Conservation (phyloP, 352 stramenopile species). For the Phytophthora uliginosa region DNA sequence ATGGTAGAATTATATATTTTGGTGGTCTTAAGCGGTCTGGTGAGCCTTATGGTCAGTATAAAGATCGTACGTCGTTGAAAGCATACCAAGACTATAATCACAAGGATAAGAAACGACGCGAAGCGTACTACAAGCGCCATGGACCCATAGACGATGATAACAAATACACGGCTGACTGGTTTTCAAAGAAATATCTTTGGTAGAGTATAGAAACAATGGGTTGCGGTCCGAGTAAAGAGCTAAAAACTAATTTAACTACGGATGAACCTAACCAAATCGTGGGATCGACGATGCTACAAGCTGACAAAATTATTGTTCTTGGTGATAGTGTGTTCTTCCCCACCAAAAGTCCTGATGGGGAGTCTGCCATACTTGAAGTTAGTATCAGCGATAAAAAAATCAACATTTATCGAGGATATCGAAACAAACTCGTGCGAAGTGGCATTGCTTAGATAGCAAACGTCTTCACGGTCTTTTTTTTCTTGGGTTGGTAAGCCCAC, state of each 20-base stretch:
- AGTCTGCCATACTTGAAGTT: conserved; percentile 14
- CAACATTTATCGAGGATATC: conserved; percentile 9
- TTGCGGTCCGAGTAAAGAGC: conserved; percentile 17
- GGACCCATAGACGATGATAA: neutral
- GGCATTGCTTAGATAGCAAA: conserved; percentile 5
- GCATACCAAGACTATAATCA: neutral
- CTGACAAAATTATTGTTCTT: conserved; percentile 10
- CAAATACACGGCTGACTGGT: neutral
- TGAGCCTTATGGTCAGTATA: no score
- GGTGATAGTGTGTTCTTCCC: conserved; percentile 14
- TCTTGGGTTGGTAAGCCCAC: conserved; percentile 2
- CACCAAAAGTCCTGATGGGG: conserved; percentile 5
- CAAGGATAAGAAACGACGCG: neutral
- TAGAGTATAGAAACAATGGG: conserved; percentile 23
- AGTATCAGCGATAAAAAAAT: conserved; percentile 14
- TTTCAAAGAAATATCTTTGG: conserved; percentile 7
- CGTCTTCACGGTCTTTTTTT: neutral
- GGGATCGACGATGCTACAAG: conserved; percentile 7
- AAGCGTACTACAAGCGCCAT: neutral
- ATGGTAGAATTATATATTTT: no score
- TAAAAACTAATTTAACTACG: conserved; percentile 12
- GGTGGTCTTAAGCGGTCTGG: no score
- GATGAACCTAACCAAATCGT: conserved; percentile 3
- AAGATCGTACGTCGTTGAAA: no score
- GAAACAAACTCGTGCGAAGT: neutral